Conservation (phyloP, 2,329 filamentous ascomycete genomes). For the Colletotrichum nymphaeae region DNA sequence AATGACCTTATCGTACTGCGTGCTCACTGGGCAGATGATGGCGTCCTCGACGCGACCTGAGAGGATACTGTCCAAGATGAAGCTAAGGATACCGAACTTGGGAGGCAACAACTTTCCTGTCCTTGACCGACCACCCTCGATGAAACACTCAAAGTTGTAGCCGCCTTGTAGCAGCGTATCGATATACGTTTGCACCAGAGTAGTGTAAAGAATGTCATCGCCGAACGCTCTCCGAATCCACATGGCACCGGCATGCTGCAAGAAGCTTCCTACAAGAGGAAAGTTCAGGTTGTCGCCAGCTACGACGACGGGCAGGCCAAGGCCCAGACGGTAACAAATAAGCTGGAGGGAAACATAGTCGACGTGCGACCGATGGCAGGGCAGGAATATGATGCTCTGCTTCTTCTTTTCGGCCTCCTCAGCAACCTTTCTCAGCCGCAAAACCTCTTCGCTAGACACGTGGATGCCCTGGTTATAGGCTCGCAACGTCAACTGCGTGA, state of each 20-base stretch:
- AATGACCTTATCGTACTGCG: slow-evolving; percentile 98
- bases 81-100: slow-evolving; percentile 95
- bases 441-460: slow-evolving; percentile 92
- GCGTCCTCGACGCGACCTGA: slow-evolving; percentile 90
- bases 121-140: slow-evolving; percentile 91
- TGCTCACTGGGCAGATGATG: slow-evolving; percentile 94
- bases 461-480: slow-evolving; percentile 98
- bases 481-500: slow-evolving; percentile 87
- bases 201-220: slow-evolving; percentile 89
- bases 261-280: slow-evolving; percentile 86
- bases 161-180: slow-evolving; percentile 91
- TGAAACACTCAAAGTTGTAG: slow-evolving; percentile 97
- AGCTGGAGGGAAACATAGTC: slow-evolving; percentile 96
- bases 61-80: slow-evolving; percentile 89
- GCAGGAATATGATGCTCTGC: slow-evolving; percentile 95
- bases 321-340: slow-evolving; percentile 92
- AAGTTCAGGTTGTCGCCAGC: slow-evolving; percentile 98
- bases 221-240: slow-evolving; percentile 95
- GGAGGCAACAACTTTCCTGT: slow-evolving; percentile 94
- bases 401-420: slow-evolving; percentile 86
- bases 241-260: slow-evolving; percentile 97
- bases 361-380: slow-evolving; percentile 93
- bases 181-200: slow-evolving; percentile 95
- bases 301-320: slow-evolving; percentile 90
- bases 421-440: slow-evolving; percentile 84